Base-by-base conservation (phyloP, 192 early-diverging fungal species). In the Coemansia sp. region DNA sequence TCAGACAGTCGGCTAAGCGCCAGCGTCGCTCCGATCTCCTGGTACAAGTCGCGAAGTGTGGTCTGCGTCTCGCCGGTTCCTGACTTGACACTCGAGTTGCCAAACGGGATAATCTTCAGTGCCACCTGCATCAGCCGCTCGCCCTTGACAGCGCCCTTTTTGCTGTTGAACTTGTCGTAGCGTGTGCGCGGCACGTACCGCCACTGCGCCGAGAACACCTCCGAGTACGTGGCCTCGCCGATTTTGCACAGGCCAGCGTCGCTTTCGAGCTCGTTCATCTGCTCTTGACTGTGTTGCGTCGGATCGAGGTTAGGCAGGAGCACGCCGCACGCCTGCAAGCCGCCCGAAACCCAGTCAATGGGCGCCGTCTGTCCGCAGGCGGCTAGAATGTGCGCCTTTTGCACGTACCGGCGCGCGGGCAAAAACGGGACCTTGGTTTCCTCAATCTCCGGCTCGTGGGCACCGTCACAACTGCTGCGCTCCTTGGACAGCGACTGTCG, bases 141-240 rank as follows among this genome's bases (percentile, higher is more conserved):
- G 38, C 72, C 68, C 47, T 75, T 52, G 44, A 68, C 44, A 32
- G 63, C 38, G 49, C 55, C 55, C 40, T 55, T 62, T 50, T 66
- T 55, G 58, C 64, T 64, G 53, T 67, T 64, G 57, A 69, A 67
- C 32, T 60, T 63, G 64, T 73, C 70, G 44, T 71, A 78, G 17
- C 75, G 59, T 2, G 69, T 73, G 14, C 61, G 35, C 0, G 68
- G 65, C 23, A 72, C 60, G 28, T 72, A 72, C 12, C 65, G 60
- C 70, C 75, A 73, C 23, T 73, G 75, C 25, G 66, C 56, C 15
- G 78, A 61, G 56, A 83, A 95, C 1, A 93, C 92, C 56, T 93
- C 90, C 2, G 88, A 87, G 52, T 85, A 95, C 2, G 85, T 88
- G 3, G 92, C 89, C 52, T 95, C 92, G 28, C 87, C 90, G 39